Evolutionary conservation across 139 green algal genomes (phyloP).

Genomic region (Chlorella sorokiniana): DNA sequence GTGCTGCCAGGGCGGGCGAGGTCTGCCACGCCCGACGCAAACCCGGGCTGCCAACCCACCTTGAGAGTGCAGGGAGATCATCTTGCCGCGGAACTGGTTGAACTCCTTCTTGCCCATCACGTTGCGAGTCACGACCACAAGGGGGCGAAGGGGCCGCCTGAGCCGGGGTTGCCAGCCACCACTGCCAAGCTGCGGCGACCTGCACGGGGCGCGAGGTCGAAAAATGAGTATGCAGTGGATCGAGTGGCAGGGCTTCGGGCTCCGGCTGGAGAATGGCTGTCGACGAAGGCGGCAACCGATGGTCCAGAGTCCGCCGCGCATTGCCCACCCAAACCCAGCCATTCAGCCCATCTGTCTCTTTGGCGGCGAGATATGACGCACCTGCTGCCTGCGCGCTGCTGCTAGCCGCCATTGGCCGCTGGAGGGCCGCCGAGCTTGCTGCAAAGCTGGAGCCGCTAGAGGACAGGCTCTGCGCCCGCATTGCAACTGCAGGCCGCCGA

Average conservation of each 20-base stretch:
- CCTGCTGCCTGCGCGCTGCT: not conserved
- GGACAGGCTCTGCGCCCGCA: not conserved
- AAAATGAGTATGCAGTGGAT: not conserved
- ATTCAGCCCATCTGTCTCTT: not conserved
- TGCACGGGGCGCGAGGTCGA: not conserved
- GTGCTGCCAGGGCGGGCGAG: not conserved
- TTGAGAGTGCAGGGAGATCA: slow-evolving; percentile 97
- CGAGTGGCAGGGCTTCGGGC: no score
- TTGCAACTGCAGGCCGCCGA: not conserved
- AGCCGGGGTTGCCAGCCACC: slow-evolving; percentile 77
- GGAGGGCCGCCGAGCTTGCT: not conserved
- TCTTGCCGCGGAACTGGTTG: slow-evolving; percentile 97
- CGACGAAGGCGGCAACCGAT: no score
- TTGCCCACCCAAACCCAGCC: not conserved
- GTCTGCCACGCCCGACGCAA: not conserved
- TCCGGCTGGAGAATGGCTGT: not conserved
- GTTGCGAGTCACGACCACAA: slow-evolving; percentile 82
- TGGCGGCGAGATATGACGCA: not conserved
- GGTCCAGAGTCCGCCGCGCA: not conserved
- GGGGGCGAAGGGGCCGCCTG: slow-evolving; percentile 84
- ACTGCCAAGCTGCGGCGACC: slow-evolving; percentile 34
- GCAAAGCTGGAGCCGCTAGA: slow-evolving; percentile 14
- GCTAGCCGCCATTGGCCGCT: not conserved
- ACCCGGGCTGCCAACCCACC: slow-evolving; percentile 45
- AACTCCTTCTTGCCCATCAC: slow-evolving; percentile 94